These are phyloP conservation scores for Mortierella sp. DNA, from an alignment of 371 early-diverging fungal genomes.

Conservation along the genomic window DNA sequence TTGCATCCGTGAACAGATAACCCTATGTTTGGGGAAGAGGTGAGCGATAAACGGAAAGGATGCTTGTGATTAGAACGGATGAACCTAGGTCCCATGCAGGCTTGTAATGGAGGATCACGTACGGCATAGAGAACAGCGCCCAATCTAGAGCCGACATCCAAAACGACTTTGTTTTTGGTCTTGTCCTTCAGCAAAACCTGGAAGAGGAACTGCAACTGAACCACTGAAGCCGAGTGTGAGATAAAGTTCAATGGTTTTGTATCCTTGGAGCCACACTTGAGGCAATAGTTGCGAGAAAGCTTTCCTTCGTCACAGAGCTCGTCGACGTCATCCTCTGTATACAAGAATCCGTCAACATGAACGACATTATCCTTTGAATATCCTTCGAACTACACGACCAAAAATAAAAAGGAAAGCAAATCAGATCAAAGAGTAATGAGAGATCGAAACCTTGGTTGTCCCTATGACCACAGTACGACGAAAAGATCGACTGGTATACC, in stretches of 20 bases:
- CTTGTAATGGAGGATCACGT: slow-evolving; percentile 19
- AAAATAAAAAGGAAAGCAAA: background rate
- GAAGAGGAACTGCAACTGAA: slow-evolving; percentile 73
- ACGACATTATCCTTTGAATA: slow-evolving; percentile 69
- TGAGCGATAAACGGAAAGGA: background rate
- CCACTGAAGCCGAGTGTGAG: slow-evolving; percentile 72
- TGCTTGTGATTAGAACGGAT: background rate
- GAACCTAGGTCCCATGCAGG: background rate
- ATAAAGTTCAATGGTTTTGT: slow-evolving; percentile 72
- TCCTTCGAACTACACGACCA: slow-evolving; percentile 64
- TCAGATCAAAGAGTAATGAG: background rate
- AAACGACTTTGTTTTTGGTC: slow-evolving; percentile 64
- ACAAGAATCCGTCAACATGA: slow-evolving; percentile 76
- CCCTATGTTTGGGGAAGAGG: slow-evolving; percentile 55
- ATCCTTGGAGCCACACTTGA: slow-evolving; percentile 70
- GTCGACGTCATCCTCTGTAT: slow-evolving; percentile 75
- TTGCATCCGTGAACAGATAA: slow-evolving; percentile 67
- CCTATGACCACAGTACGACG: background rate
- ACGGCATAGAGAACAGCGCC: slow-evolving; percentile 76
- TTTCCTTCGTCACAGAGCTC: slow-evolving; percentile 72
- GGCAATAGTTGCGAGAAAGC: slow-evolving; percentile 71
- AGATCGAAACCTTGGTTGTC: too few species aligned
- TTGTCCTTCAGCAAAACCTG: slow-evolving; percentile 66
- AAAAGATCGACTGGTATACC: slow-evolving; percentile 28
- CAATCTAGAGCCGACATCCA: slow-evolving; percentile 75